These are phyloP conservation scores for Mortierella sp. DNA, from an alignment of 371 early-diverging fungal species.

Conservation along the genomic window DNA sequence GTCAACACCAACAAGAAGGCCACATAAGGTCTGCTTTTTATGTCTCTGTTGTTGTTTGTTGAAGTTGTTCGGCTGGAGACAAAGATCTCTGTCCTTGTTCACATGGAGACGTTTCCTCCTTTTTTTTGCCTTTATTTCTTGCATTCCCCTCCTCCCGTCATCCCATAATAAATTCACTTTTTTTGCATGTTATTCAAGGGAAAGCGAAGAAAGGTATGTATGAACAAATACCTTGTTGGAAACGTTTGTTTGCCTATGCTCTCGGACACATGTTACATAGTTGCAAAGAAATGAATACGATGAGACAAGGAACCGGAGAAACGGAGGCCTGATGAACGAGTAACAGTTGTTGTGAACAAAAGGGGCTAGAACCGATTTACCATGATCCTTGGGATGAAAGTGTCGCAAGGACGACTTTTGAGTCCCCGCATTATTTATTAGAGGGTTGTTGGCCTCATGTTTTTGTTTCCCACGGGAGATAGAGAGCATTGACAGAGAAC, in stretches of 20 bases:
- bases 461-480: constrained; percentile 8
- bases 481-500: neutral
- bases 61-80: no score
- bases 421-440: neutral
- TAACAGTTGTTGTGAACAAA: neutral
- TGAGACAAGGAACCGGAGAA: no score
- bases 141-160: constrained; percentile 1
- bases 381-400: neutral
- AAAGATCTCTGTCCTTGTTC: neutral
- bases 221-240: neutral
- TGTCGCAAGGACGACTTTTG: neutral
- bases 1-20: constrained; percentile 90
- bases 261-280: no score
- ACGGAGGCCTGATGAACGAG: no score
- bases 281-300: no score
- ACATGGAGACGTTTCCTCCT: neutral
- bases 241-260: no score
- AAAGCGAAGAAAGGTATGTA: neutral
- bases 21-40: constrained; percentile 57
- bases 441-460: neutral
- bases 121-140: neutral
- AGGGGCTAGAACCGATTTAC: neutral
- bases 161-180: constrained; percentile 5
- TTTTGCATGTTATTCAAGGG: neutral
- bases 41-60: neutral